These are phyloP conservation scores for Tulasnella sp. DNA, from an alignment of 768 basidiomycete species.

Conservation along the genomic window DNA sequence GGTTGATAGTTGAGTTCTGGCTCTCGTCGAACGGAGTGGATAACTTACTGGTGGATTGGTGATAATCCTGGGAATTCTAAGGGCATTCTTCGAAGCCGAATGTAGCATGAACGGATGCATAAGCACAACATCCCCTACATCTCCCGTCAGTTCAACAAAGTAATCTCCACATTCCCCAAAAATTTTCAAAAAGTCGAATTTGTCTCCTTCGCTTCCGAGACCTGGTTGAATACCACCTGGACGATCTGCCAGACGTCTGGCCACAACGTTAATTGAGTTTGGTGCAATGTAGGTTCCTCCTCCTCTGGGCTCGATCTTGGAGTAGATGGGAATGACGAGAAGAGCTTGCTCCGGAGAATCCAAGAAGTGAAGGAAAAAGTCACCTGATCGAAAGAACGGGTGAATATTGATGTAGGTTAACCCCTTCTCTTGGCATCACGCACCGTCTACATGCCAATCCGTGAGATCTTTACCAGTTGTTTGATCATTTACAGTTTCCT, in stretches of 20 bases:
- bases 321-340: constrained; percentile 48
- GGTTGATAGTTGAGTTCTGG: no score
- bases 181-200: constrained; percentile 20
- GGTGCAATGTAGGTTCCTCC: constrained; percentile 53
- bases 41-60: constrained; percentile 48
- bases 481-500: constrained; percentile 37
- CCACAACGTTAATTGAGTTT: constrained; percentile 33
- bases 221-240: constrained; percentile 14
- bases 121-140: constrained; percentile 49
- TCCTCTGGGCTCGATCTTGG: constrained; percentile 40
- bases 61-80: constrained; percentile 45
- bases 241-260: constrained; percentile 19
- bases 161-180: constrained; percentile 35
- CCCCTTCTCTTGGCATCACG: constrained; percentile 7
- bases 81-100: constrained; percentile 46
- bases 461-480: constrained; percentile 35
- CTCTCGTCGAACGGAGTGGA: not conserved
- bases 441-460: constrained; percentile 41
- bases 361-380: constrained; percentile 30
- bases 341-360: constrained; percentile 55
- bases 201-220: not conserved
- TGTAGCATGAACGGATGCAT: constrained; percentile 55
- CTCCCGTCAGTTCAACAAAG: constrained; percentile 32
- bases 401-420: constrained; percentile 2
- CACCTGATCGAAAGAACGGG: not conserved